These are phyloP conservation scores for Melianthus villosus DNA, from an alignment of 441 rosid genomes.

Conservation along the genomic window DNA sequence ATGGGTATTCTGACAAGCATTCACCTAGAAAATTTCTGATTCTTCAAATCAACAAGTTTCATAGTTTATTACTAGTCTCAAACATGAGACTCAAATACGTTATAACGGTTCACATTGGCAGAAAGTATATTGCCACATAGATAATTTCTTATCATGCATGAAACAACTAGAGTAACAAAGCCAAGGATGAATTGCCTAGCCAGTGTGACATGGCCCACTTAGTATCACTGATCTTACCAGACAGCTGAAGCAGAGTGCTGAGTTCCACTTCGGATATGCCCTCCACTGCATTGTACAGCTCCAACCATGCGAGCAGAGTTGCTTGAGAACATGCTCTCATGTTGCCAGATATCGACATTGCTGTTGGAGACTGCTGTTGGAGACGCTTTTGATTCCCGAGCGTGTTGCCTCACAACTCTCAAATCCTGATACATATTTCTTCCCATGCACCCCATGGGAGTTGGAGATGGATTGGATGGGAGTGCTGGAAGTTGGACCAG, in stretches of 20 bases:
- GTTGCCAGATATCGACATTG: conserved; percentile 11
- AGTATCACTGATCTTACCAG: conserved; percentile 3
- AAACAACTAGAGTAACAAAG: conserved; percentile 35
- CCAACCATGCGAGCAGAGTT: background rate
- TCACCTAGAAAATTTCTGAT: no score
- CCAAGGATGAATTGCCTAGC: conserved; percentile 86
- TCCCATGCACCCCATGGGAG: no score
- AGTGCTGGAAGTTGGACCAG: conserved; percentile 11
- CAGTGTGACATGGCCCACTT: conserved; percentile 15
- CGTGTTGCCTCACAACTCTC: conserved; percentile 7
- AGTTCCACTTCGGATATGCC: background rate
- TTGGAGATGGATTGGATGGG: conserved; percentile 11
- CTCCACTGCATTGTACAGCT: background rate
- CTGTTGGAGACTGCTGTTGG: no score
- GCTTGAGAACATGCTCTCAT: conserved; percentile 4
- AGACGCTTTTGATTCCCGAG: conserved; percentile 6
- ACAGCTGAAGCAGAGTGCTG: background rate
- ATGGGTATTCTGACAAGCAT: no score
- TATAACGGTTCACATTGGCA: no score
- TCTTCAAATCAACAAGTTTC: no score
- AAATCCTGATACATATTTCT: no score
- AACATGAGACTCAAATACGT: no score
- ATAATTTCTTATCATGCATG: no score
- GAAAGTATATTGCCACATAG: no score
- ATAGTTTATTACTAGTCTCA: no score